Evolutionary conservation across 1,284 basidiomycete species (phyloP).

Genomic region (Fomitopsis schrenkii): DNA sequence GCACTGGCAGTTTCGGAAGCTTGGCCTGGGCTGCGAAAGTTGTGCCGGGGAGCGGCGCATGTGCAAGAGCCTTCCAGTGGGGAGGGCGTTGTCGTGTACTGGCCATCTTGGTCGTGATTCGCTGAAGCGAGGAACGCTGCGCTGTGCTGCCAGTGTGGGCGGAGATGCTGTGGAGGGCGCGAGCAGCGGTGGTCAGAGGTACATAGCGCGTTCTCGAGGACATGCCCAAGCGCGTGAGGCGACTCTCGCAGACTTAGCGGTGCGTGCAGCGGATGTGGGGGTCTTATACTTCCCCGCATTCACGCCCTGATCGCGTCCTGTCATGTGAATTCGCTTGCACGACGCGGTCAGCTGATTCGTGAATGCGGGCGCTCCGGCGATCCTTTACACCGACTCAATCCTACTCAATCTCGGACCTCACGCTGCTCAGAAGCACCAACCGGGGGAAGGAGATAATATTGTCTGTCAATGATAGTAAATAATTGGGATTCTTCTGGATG

Average conservation of each 20-base stretch:
- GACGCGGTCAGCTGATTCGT: neutral
- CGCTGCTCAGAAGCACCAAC: neutral
- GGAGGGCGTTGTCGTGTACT: constrained; percentile 19
- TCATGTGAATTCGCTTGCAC: neutral
- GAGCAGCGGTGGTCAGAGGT: neutral
- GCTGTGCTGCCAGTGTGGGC: neutral
- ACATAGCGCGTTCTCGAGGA: neutral
- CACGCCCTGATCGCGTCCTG: neutral
- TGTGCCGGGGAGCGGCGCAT: constrained; percentile 32
- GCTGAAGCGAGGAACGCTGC: neutral
- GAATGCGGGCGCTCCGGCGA: neutral
- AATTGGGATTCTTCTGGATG: too few species aligned
- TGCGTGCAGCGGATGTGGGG: neutral
- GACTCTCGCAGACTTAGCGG: neutral
- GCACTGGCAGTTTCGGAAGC: constrained; percentile 64
- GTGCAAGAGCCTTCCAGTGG: constrained; percentile 43
- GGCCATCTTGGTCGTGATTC: constrained; percentile 15
- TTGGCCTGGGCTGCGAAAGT: constrained; percentile 37
- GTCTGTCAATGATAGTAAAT: too few species aligned
- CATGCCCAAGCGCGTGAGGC: neutral
- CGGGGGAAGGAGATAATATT: too few species aligned
- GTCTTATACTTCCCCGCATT: neutral
- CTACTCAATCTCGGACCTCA: too few species aligned
- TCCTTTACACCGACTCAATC: neutral
- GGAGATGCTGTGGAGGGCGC: neutral